Conservation (phyloP, 306 rosid species). For the Inga oerstediana region DNA sequence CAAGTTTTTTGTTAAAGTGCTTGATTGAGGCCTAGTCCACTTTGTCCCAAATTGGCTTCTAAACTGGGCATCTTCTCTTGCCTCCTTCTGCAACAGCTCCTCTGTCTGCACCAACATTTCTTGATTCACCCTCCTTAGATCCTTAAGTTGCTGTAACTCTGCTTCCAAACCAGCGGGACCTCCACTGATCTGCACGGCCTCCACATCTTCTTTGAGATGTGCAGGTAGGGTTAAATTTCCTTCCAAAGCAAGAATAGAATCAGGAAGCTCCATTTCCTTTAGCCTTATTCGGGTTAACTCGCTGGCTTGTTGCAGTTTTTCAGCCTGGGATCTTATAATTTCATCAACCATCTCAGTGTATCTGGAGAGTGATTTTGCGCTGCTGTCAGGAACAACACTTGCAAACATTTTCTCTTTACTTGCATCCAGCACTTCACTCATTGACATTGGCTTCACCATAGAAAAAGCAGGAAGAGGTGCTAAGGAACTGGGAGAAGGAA, state of each 20-base stretch:
- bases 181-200: constrained; percentile 98
- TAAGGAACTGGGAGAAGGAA: constrained; percentile 73
- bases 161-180: constrained; percentile 92
- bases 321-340: constrained; percentile 91
- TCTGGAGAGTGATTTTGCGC: constrained; percentile 94
- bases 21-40: constrained; percentile 98
- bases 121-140: constrained; percentile 91
- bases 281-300: constrained; percentile 95
- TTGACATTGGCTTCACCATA: constrained; percentile 87
- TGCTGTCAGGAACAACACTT: constrained; percentile 89
- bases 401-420: constrained; percentile 96
- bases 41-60: constrained; percentile 92
- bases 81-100: constrained; percentile 92
- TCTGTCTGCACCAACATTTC: constrained; percentile 86
- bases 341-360: constrained; percentile 97
- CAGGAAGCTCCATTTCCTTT: constrained; percentile 98
- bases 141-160: constrained; percentile 92
- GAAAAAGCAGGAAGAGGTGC: constrained; percentile 81
- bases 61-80: constrained; percentile 92
- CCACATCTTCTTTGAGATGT: constrained; percentile 87
- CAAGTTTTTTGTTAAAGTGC: constrained; percentile 91
- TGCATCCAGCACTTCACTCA: constrained; percentile 91
- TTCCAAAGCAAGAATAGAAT: constrained; percentile 93
- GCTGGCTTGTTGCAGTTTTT: constrained; percentile 93
- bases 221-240: constrained; percentile 83